Evolutionary conservation across 1,284 basidiomycete species (phyloP), one percentile per base, ranked within the genome.

Genomic region (Ustilago cynodontis): DNA sequence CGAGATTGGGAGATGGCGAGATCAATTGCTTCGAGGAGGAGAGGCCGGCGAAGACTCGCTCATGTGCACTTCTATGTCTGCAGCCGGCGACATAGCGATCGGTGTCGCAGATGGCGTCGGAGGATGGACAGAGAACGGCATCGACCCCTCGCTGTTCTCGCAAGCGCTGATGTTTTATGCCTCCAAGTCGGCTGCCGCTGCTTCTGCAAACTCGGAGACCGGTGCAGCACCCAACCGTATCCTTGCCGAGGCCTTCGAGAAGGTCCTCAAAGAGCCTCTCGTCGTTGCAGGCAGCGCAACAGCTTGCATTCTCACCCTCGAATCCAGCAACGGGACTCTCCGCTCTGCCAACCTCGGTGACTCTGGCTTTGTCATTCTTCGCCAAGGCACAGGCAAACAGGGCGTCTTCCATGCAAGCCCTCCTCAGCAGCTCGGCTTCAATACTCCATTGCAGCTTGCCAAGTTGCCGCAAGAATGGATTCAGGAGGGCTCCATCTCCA

Each of bases 271-370:
- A 57, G 93, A 95, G 80, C 88, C 90, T 60, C 87, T 86, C 28
- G 91, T 95, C 6, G 86, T 90, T 77, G 93, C 92, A 59, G 93
- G 94, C 56, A 93, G 93, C 18, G 94, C 93, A 80, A 95, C 94
- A 0, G 93, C 93, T 16, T 94, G 93, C 82, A 86, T 95, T 33
- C 85, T 94, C 29, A 92, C 90, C 45, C 86, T 95, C 43, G 93
- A 95, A 81, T 89, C 92, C 1, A 89, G 90, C 14, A 91, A 91
- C 1, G 94, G 94, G 22, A 75, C 91, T 47, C 87, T 95, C 56
- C 90, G 91, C 41, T 91, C 93, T 22, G 93, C 93, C 65, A 95
- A 94, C 92, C 93, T 95, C 64, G 94, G 94, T 18, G 94, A 95
- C 86, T 94, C 93, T 53, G 93, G 93, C 14, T 95, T 92, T 84